phyloP scores from a whole-genome alignment of 192 early-diverging fungal genomes.

The Coemansia sp. region DNA sequence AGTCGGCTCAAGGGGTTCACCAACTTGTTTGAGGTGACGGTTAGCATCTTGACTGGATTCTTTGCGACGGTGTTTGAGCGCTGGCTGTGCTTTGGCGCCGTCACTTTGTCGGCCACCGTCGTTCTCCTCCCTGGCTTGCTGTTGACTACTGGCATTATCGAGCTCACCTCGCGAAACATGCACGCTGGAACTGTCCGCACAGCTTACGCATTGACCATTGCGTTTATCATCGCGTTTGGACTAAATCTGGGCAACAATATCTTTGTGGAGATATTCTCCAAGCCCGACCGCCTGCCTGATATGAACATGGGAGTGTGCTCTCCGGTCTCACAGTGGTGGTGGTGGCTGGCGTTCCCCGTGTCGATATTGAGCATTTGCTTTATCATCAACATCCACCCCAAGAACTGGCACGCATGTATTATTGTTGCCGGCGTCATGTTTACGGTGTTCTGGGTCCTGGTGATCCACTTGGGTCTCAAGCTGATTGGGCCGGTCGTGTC shows the following conservation, averaged over 20 bases:
- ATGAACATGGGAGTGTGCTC: slow-evolving; percentile 22
- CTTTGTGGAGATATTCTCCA: slow-evolving; percentile 58
- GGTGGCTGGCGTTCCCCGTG: slow-evolving; percentile 58
- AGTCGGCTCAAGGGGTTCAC: slow-evolving; percentile 56
- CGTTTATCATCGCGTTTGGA: slow-evolving; percentile 73
- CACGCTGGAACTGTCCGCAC: slow-evolving; percentile 81
- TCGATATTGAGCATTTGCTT: slow-evolving; percentile 53
- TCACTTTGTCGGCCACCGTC: slow-evolving; percentile 60
- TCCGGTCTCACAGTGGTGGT: slow-evolving; percentile 46
- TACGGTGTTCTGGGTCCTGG: slow-evolving; percentile 60
- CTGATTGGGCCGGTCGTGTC: slow-evolving; percentile 61
- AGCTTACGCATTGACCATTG: slow-evolving; percentile 74
- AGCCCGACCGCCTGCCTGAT: slow-evolving; percentile 11
- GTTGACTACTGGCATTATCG: slow-evolving; percentile 78
- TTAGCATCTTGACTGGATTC: slow-evolving; percentile 59
- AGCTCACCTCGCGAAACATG: slow-evolving; percentile 80
- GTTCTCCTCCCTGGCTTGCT: slow-evolving; percentile 67
- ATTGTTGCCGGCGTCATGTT: slow-evolving; percentile 65
- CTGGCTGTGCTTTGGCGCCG: slow-evolving; percentile 60
- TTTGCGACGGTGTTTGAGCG: slow-evolving; percentile 53
- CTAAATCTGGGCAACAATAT: slow-evolving; percentile 60
- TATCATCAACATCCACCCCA: slow-evolving; percentile 54
- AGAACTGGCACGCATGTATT: slow-evolving; percentile 69
- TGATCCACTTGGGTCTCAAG: slow-evolving; percentile 52
- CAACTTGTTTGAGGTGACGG: slow-evolving; percentile 66